Evolutionary conservation across 345 rosid species (phyloP).

Genomic region (Lepidium aucheri): DNA sequence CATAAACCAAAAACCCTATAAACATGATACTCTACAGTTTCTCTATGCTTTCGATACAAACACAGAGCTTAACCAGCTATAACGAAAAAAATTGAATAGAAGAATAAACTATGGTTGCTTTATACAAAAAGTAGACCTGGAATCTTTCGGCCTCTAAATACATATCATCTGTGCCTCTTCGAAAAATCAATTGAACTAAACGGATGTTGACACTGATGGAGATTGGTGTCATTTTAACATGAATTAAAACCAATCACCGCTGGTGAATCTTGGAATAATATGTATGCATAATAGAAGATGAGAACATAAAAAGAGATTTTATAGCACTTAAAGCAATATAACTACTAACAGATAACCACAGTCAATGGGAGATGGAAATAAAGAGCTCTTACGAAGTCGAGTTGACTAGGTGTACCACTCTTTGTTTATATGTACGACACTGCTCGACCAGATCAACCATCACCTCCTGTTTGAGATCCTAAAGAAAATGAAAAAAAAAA

Average conservation of each 20-base stretch:
- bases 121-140: too few species aligned
- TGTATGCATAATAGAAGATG: neutral
- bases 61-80: neutral
- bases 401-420: constrained; percentile 97
- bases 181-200: neutral
- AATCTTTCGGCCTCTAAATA: too few species aligned
- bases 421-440: constrained; percentile 92
- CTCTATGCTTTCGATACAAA: neutral
- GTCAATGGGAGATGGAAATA: constrained; percentile 2
- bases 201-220: neutral
- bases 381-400: constrained; percentile 75
- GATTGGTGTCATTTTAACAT: neutral
- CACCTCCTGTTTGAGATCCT: constrained; percentile 97
- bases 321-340: neutral
- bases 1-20: neutral
- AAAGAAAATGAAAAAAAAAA: constrained; percentile 19
- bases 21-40: neutral
- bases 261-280: neutral
- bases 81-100: neutral
- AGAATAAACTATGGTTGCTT: neutral
- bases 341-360: constrained; percentile 12
- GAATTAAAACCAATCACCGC: neutral
- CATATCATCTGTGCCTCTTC: too few species aligned
- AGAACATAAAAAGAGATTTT: neutral
- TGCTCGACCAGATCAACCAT: constrained; percentile 95